Conservation (phyloP, 139 green algal species). For the Yamagishiella unicocca region DNA sequence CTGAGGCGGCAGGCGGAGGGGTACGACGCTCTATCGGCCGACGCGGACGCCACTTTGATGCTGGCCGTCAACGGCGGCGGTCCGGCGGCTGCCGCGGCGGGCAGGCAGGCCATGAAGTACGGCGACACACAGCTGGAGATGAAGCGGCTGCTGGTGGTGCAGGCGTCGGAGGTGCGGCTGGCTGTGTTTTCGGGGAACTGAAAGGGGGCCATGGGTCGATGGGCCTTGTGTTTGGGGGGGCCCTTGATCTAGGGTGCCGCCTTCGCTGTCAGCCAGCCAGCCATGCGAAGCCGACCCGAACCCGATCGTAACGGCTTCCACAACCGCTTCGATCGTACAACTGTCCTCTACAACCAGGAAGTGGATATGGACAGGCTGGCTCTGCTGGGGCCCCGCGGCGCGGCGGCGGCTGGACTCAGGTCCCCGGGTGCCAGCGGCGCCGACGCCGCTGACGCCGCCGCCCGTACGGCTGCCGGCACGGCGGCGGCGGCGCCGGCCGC, state of each 20-base stretch:
- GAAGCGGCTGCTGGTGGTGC: background rate
- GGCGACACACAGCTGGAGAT: conserved; percentile 7
- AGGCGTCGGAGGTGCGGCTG: conserved; percentile 14
- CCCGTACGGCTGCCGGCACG: background rate
- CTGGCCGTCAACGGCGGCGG: background rate
- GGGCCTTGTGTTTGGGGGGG: too few relatives aligned
- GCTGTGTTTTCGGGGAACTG: too few relatives aligned
- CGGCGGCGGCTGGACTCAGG: conserved; percentile 5
- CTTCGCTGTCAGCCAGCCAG: too few relatives aligned
- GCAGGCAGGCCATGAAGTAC: background rate
- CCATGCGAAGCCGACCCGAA: too few relatives aligned
- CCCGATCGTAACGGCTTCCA: too few relatives aligned
- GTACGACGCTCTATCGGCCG: background rate
- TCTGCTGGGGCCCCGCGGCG: conserved; percentile 10
- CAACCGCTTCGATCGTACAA: too few relatives aligned
- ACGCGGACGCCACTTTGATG: conserved; percentile 11
- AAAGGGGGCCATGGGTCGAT: too few relatives aligned
- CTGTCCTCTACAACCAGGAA: too few relatives aligned
- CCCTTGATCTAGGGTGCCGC: too few relatives aligned
- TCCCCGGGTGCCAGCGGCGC: background rate
- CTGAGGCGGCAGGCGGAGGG: conserved; percentile 3
- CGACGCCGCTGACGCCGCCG: background rate
- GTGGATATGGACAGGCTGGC: conserved; percentile 39
- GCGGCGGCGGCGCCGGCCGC: background rate
- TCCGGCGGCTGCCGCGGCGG: background rate